Percentiles rank a stretch among this genome's conserved stretches.
These are phyloP conservation scores for Peniophora sp. DNA, from an alignment of 1,284 basidiomycete species.

Conservation along the genomic window DNA sequence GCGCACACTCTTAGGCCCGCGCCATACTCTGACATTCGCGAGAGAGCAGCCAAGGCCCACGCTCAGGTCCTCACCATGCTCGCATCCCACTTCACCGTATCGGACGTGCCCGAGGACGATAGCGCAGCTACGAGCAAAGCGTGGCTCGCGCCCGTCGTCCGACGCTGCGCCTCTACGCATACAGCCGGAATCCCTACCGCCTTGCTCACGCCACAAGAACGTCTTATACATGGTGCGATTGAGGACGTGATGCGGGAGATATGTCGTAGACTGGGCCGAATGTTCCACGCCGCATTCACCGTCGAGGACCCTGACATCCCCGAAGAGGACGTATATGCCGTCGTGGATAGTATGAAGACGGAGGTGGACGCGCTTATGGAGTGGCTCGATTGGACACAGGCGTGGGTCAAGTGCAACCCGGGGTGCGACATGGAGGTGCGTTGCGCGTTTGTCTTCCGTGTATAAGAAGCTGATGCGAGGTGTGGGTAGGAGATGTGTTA, in stretches of 20 bases:
- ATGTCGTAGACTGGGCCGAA: constrained; percentile 32
- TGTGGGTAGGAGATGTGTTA: constrained; percentile 34
- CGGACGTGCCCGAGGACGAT: neutral
- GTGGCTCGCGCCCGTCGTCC: constrained; percentile 24
- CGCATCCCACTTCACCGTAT: constrained; percentile 22
- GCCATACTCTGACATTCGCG: constrained; percentile 2
- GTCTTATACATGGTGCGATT: constrained; percentile 23
- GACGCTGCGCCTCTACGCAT: constrained; percentile 27
- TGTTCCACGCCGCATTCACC: constrained; percentile 33
- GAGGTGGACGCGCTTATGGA: constrained; percentile 25
- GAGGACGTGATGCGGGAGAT: constrained; percentile 33
- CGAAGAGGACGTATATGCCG: constrained; percentile 3
- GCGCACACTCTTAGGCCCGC: constrained; percentile 23
- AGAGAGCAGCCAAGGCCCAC: constrained; percentile 13
- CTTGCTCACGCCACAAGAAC: constrained; percentile 27
- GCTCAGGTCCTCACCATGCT: constrained; percentile 27
- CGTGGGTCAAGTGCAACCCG: constrained; percentile 35
- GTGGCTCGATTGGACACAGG: constrained; percentile 37
- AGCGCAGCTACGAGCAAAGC: constrained; percentile 8
- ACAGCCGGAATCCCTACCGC: constrained; percentile 18
- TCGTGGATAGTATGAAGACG: constrained; percentile 9
- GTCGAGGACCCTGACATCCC: constrained; percentile 11
- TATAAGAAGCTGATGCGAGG: neutral
- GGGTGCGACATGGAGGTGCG: constrained; percentile 31
- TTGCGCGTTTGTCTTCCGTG: neutral